A percentile compares a stretch with the other conserved stretches of the same genome.
Evolutionary conservation across 495 filamentous ascomycete species (phyloP).

Genomic region (Neurospora sp.): DNA sequence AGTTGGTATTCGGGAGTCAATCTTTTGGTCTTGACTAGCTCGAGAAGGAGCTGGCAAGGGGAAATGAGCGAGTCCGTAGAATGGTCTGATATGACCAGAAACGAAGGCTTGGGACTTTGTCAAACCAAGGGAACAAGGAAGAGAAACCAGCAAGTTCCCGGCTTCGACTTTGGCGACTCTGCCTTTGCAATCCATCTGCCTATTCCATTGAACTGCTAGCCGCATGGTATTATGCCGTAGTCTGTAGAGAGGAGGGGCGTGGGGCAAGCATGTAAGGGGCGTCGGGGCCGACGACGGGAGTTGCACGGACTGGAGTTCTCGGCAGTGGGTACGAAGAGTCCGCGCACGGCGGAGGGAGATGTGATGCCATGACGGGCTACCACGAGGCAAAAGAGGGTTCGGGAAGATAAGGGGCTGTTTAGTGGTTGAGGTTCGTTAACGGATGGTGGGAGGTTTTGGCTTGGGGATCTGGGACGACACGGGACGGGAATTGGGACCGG

Average conservation of each 20-base stretch:
- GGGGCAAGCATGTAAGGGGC: slow-evolving; percentile 9
- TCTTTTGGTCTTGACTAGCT: neutral
- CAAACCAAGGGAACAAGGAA: neutral
- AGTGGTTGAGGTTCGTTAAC: slow-evolving; percentile 7
- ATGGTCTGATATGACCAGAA: neutral
- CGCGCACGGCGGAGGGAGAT: slow-evolving; percentile 8
- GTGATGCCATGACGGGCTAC: slow-evolving; percentile 19
- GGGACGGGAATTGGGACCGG: slow-evolving; percentile 18
- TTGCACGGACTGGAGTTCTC: neutral
- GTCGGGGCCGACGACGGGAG: neutral
- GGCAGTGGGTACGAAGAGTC: neutral
- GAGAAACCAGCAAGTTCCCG: neutral
- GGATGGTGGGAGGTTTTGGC: slow-evolving; percentile 1
- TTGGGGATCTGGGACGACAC: neutral
- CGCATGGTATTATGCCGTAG: slow-evolving; percentile 16
- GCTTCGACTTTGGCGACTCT: neutral
- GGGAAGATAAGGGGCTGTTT: slow-evolving; percentile 24
- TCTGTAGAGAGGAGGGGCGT: slow-evolving; percentile 8
- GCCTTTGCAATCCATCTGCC: neutral
- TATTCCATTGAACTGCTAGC: slow-evolving; percentile 14
- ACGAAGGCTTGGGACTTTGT: neutral
- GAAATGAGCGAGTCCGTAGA: neutral
- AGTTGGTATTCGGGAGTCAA: neutral
- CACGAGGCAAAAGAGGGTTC: slow-evolving; percentile 31
- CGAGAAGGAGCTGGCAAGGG: neutral